These are phyloP conservation scores for Sindora glabra DNA, from an alignment of 306 rosid species.

Conservation along the genomic window DNA sequence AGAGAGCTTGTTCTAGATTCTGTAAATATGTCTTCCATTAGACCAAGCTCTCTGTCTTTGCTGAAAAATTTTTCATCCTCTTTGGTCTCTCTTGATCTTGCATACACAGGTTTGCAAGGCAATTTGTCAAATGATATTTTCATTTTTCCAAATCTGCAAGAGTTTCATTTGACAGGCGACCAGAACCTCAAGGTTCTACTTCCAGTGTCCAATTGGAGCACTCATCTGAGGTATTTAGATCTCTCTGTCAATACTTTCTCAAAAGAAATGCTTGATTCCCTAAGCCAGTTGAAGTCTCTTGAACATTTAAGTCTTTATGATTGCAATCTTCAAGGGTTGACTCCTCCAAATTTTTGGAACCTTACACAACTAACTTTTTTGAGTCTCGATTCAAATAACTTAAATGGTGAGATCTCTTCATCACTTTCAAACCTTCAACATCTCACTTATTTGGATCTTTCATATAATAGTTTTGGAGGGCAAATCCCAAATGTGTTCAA, in stretches of 20 bases:
- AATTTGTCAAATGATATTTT: background rate
- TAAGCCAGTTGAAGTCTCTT: background rate
- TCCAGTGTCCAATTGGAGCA: no score
- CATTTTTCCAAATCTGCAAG: background rate
- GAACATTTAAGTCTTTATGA: fast-evolving
- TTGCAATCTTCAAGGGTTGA: background rate
- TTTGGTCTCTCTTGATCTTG: background rate
- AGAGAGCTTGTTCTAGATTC: no score
- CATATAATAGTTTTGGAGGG: background rate
- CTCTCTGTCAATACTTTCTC: no score
- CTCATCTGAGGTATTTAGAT: no score
- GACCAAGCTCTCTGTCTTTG: background rate
- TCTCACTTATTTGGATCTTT: no score
- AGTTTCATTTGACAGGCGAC: background rate
- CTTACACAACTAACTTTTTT: background rate
- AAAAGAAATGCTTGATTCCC: no score
- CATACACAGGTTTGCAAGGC: background rate
- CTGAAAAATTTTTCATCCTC: background rate
- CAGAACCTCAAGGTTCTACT: no score
- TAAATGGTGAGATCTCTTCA: background rate
- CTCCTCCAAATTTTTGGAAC: background rate
- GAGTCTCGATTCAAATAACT: background rate
- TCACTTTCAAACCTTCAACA: no score
- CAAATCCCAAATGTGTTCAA: no score
- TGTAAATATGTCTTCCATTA: no score